phyloP scores from a whole-genome alignment of 306 rosid genomes.

The Erythrophleum fordii region DNA sequence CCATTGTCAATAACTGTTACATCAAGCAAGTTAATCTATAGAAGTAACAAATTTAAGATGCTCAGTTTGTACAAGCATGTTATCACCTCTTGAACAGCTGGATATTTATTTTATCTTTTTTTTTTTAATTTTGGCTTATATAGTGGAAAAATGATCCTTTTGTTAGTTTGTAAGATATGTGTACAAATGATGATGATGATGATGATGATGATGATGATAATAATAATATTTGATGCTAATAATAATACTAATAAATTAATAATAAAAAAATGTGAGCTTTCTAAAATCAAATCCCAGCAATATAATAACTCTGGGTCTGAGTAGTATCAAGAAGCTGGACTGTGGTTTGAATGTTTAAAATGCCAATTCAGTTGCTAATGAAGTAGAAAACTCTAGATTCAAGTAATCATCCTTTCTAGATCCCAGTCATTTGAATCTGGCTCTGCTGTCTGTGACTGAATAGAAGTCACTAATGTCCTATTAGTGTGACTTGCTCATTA shows the following conservation, averaged over 20 bases:
- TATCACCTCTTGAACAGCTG: neutral
- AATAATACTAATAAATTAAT: neutral
- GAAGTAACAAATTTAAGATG: conserved; percentile 21
- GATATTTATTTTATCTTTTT: too few relatives aligned
- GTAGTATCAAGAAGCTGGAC: conserved; percentile 12
- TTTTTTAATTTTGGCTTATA: neutral
- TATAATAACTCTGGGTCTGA: conserved; percentile 20
- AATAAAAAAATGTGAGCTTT: neutral
- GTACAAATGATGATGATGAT: neutral
- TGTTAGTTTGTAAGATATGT: neutral
- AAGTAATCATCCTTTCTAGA: conserved; percentile 19
- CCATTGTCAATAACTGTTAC: neutral
- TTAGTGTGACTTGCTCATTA: neutral
- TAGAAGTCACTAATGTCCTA: conserved; percentile 8
- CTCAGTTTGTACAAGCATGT: neutral
- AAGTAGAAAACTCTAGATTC: neutral
- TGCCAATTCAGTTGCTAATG: neutral
- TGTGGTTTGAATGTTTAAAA: conserved; percentile 6
- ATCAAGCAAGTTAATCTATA: conserved; percentile 5
- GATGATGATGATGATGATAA: too few relatives aligned
- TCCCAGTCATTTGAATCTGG: conserved; percentile 8
- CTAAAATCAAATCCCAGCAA: neutral
- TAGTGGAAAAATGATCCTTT: neutral
- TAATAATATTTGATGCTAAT: too few relatives aligned
- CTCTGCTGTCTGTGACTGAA: conserved; percentile 6